Evolutionary conservation across 2,329 filamentous ascomycete species (phyloP), one percentile per base, ranked within the genome.

Genomic region (Mariannaea elegans): DNA sequence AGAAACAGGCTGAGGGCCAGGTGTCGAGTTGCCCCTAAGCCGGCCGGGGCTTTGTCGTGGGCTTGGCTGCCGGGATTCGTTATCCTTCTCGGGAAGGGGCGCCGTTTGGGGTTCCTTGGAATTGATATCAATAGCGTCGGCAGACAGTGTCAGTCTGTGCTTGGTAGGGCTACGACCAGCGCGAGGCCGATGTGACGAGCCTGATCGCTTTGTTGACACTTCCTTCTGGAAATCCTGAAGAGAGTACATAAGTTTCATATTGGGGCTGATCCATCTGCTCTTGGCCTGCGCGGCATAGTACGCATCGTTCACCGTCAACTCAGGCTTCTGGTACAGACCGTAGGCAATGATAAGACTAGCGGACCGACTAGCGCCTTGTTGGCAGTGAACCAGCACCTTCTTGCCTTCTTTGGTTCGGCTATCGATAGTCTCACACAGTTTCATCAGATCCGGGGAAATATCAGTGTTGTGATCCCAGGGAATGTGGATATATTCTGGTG

Each of bases 211-310:
- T 70, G 81, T 83, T 1, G 82, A 76, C 3, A 89, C 74, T 47
- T 88, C 81, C 70, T 89, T 89, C 66, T 89, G 87, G 72, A 94
- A 94, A 71, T 94, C 91, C 73, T 94, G 91, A 46, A 96, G 80
- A 66, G 92, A 93, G 82, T 95, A 95, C 83, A 96, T 93, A 66
- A 96, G 82, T 66, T 92, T 92, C 92, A 96, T 96, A 75, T 96
- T 96, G 0, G 92, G 92, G 59, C 92, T 93, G 68, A 96, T 94
- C 92, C 92, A 96, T 71, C 84, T 87, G 75, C 92, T 95, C 77
- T 90, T 90, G 53, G 86, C 84, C 76, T 96, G 93, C 3, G 92
- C 91, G 3, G 88, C 85, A 72, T 93, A 88, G 72, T 95, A 95
- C 2, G 92, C 91, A 73, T 94, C 91, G 71, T 94, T 93, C 52